phyloP scores from a whole-genome alignment of 495 filamentous ascomycete genomes.

The Chlorociboria aeruginascens region DNA sequence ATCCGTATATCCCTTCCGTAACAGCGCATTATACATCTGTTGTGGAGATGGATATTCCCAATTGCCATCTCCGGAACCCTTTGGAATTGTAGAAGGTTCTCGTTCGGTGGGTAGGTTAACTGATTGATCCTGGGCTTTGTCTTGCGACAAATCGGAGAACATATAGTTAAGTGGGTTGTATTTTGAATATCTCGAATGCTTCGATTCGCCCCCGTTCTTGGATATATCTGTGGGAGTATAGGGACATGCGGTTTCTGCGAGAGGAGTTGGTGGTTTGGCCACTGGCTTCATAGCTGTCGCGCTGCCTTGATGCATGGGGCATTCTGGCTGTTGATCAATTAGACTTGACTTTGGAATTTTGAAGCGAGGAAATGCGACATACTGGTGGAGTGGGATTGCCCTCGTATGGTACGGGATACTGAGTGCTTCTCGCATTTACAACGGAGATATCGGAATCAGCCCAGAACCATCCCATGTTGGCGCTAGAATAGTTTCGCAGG shows the following conservation, averaged over 20 bases:
- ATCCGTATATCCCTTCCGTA: conserved; percentile 90
- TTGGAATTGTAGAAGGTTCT: conserved; percentile 76
- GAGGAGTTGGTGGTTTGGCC: conserved; percentile 23
- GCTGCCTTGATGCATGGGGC: conserved; percentile 74
- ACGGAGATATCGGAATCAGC: conserved; percentile 47
- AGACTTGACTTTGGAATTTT: not conserved
- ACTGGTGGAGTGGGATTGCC: conserved; percentile 51
- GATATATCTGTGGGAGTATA: conserved; percentile 34
- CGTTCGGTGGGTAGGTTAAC: conserved; percentile 62
- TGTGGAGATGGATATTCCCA: conserved; percentile 99
- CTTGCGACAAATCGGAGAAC: conserved; percentile 75
- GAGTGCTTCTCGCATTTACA: conserved; percentile 25
- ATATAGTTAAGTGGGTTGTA: conserved; percentile 96
- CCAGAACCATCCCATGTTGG: conserved; percentile 95
- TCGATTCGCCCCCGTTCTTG: conserved; percentile 23
- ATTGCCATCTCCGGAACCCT: conserved; percentile 59
- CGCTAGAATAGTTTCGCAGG: not conserved
- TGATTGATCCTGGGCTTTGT: conserved; percentile 58
- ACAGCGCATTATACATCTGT: conserved; percentile 98
- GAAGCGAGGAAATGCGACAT: conserved; percentile 25
- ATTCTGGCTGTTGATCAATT: conserved; percentile 50
- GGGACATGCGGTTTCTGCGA: conserved; percentile 27
- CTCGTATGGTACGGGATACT: conserved; percentile 19
- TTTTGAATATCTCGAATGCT: conserved; percentile 45
- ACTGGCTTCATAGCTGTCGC: conserved; percentile 9